A percentile compares a stretch with the other conserved stretches of the same genome.
phyloP scores from a whole-genome alignment of 768 basidiomycete species.

The Rhodotorula taiwanensis region DNA sequence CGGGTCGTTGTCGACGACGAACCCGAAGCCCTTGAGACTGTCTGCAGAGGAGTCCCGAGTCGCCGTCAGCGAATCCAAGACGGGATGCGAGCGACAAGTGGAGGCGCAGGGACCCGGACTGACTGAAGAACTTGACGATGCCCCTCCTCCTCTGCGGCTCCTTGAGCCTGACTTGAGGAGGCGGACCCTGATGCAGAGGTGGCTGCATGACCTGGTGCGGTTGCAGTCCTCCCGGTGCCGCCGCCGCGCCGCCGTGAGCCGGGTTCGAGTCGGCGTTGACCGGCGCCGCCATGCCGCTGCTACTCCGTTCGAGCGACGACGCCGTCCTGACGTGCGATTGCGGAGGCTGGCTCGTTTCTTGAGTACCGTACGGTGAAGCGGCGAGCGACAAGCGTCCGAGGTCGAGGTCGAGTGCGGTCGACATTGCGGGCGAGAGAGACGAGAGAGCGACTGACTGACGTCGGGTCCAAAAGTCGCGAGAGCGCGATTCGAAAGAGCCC shows the following conservation, averaged over 20 bases:
- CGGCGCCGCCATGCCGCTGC: neutral
- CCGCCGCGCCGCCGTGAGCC: neutral
- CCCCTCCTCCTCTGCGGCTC: slow-evolving; percentile 32
- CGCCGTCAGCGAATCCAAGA: neutral
- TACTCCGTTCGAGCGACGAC: neutral
- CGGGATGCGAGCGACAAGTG: too few species aligned
- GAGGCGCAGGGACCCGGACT: neutral
- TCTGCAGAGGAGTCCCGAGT: neutral
- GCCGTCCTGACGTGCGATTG: neutral
- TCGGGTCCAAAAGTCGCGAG: too few species aligned
- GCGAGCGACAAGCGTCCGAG: slow-evolving; percentile 12
- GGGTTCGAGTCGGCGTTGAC: neutral
- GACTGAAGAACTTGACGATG: slow-evolving; percentile 36
- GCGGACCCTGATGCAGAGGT: slow-evolving; percentile 24
- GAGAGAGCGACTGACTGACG: too few species aligned
- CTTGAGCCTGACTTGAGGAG: slow-evolving; percentile 27
- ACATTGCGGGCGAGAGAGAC: neutral
- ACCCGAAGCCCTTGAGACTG: slow-evolving; percentile 40
- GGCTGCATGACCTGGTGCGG: slow-evolving; percentile 35
- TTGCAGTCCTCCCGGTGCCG: neutral
- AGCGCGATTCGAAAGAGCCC: too few species aligned
- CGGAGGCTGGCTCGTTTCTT: neutral
- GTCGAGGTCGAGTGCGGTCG: slow-evolving; percentile 7
- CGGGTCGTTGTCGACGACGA: slow-evolving; percentile 40
- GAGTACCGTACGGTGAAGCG: neutral